Evolutionary conservation across 768 basidiomycete genomes (phyloP), one percentile per base, ranked within the genome.

Genomic region (Mycena filopes): DNA sequence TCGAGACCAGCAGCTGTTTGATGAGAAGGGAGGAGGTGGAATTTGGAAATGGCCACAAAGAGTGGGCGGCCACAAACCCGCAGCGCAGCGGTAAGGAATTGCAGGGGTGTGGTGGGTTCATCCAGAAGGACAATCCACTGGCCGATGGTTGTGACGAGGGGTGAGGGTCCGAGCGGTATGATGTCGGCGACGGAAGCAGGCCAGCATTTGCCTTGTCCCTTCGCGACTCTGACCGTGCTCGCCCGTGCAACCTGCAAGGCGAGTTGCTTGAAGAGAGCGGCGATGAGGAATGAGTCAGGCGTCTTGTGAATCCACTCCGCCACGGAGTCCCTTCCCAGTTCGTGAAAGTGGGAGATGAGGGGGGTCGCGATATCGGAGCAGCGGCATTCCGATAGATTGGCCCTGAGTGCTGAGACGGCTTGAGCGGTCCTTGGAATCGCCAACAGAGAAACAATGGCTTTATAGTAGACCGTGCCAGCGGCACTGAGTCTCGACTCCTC

Each of bases 61-160:
- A 54, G 53, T 2, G 53, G 53, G 26, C 55, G 29, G 8, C 43
- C 55, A 16, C 55, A 56, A 10, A 42, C 21, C 6, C 29, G 55
- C 21, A 45, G 11, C 4, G 43, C 55, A 20, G 43, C 26, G 7
- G 42, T n/a, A 20, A 56, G n/a, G 15, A 56, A 20, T 11, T 33
- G 20, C 8, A 56, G 42, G 18, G 42, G 42, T 10, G 33, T 20
- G 20, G 41, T 8, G 1, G 55, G 43, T 13, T 43, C 41, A 11
- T 56, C 55, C 12, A 56, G 43, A 36, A 56, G 18, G 4, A 45
- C 4, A 8, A 56, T 56, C 55, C 43, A 56, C 20, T 56, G 55
- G 5, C 55, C 55, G 20, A 56, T n/a, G 5, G 55, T n/a, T 13
- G 55, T 46, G 28, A 56, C 55, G 18, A 56, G 23, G 28, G 55